Conservation (phyloP, 306 rosid species). For the Prunus armeniaca region DNA sequence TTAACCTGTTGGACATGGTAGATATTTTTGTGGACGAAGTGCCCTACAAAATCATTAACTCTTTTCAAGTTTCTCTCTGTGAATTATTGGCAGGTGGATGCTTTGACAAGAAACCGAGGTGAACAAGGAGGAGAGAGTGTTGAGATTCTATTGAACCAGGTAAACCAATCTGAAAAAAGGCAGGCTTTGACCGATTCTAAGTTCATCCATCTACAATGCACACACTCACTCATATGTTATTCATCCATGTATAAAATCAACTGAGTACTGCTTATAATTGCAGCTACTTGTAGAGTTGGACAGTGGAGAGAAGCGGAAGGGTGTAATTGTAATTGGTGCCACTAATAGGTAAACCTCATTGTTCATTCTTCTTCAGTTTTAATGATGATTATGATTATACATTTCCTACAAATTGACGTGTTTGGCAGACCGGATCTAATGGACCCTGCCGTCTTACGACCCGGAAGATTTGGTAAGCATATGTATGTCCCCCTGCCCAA, state of each 20-base stretch:
- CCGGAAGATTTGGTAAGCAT: constrained; percentile 61
- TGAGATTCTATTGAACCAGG: constrained; percentile 73
- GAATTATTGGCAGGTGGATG: constrained; percentile 55
- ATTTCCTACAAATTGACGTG: not conserved
- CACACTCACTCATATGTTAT: not conserved
- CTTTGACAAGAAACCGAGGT: constrained; percentile 76
- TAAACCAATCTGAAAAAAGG: constrained; percentile 17
- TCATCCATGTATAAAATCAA: not conserved
- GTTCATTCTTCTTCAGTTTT: constrained; percentile 9
- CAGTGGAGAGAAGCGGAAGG: constrained; percentile 67
- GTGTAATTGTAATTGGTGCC: constrained; percentile 91
- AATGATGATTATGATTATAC: not conserved
- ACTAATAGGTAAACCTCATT: constrained; percentile 59
- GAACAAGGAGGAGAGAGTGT: constrained; percentile 71
- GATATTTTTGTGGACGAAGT: no score
- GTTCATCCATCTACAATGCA: no score
- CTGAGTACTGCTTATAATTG: constrained; percentile 21
- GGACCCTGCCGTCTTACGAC: constrained; percentile 50
- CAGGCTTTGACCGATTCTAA: not conserved
- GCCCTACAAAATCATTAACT: no score
- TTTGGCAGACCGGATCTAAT: constrained; percentile 55
- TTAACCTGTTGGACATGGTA: no score
- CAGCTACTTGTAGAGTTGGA: constrained; percentile 67
- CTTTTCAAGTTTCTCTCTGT: not conserved
- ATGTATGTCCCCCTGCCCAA: constrained; percentile 60